Evolutionary conservation across 129 eudicot species (phyloP), one percentile per base, ranked within the genome.

Genomic region (Lactuca saligna): DNA sequence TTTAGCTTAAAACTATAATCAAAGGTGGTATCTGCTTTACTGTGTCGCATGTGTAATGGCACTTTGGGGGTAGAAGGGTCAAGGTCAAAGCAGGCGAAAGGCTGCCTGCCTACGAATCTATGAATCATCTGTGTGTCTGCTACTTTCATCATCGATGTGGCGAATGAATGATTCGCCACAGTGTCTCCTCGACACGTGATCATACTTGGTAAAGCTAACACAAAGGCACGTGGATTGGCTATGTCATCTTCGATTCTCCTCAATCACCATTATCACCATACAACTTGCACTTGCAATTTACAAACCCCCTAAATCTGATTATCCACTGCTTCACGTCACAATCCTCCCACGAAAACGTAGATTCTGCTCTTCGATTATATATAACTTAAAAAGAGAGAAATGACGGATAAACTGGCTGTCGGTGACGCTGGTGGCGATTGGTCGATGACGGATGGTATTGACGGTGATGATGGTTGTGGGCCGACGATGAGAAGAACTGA

Each of bases 241-340:
- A 31, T 53, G 17, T 32, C 46, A 34, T 2, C 32, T 33, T 66
- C 12, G 16, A 11, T 8, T 53, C 14, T 61, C 46, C 7, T 14
- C 33, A 41, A n/a, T 33, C 39, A 33, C 8, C 8, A 14, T 8
- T 46, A 44, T 44, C 25, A 15, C 10, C 41, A 70, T 14, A 8
- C 54, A 44, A 12, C 61, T 35, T 17, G 44, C 11, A 57, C 20
- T 20, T 20, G 20, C 20, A 20, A 20, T 20, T 20, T 20, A 20
- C 20, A 20, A 20, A 54, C 31, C 4, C 10, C 20, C 7, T 10
- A 53, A 74, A 41, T 8, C 53, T 31, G 61, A 57, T 48, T 48
- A 56, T 49, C 74, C 65, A 3, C 17, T 46, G 1, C 16, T 17
- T 65, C 73, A 75, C 80, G 80, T 33, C 55, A 75, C 56, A 16